These are phyloP conservation scores for Pyrrhoderma lamaoense DNA, from an alignment of 1,284 basidiomycete genomes.

Conservation along the genomic window DNA sequence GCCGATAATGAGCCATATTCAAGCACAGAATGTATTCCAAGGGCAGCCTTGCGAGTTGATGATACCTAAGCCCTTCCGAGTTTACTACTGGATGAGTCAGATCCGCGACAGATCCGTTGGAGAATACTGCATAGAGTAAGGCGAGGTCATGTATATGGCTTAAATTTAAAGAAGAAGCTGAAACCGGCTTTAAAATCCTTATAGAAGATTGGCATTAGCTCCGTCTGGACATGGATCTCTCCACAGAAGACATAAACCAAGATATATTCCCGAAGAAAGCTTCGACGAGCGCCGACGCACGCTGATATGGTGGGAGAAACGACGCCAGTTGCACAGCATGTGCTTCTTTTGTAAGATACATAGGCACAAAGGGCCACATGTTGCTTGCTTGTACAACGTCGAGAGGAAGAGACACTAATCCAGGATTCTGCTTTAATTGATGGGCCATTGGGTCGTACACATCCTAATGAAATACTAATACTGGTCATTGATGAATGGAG, in stretches of 20 bases:
- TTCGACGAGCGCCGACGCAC: slow-evolving; percentile 21
- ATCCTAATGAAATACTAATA: neutral
- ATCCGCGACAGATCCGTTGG: slow-evolving; percentile 16
- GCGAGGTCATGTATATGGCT: slow-evolving; percentile 18
- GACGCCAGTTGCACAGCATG: slow-evolving; percentile 6
- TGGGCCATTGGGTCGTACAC: neutral
- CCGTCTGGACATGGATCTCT: slow-evolving; percentile 6
- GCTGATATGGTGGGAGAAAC: slow-evolving; percentile 13
- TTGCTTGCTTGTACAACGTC: slow-evolving; percentile 13
- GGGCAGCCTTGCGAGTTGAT: slow-evolving; percentile 19
- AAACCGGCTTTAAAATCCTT: neutral
- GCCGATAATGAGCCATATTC: slow-evolving; percentile 15
- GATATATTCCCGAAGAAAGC: slow-evolving; percentile 18
- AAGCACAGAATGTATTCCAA: slow-evolving; percentile 16
- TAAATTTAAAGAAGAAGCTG: neutral
- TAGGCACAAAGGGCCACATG: slow-evolving; percentile 15
- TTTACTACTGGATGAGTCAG: slow-evolving; percentile 14
- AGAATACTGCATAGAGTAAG: slow-evolving; percentile 18
- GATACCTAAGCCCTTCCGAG: slow-evolving; percentile 14
- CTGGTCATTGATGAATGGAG: neutral
- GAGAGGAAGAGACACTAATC: slow-evolving; percentile 2
- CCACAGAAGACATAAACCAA: slow-evolving; percentile 17
- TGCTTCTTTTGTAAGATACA: neutral
- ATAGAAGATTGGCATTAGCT: slow-evolving; percentile 9
- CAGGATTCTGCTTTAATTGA: neutral